A percentile compares a stretch with the other conserved stretches of the same genome.
Conservation (phyloP, 768 basidiomycete species). For the Guyanaporus albipodus region DNA sequence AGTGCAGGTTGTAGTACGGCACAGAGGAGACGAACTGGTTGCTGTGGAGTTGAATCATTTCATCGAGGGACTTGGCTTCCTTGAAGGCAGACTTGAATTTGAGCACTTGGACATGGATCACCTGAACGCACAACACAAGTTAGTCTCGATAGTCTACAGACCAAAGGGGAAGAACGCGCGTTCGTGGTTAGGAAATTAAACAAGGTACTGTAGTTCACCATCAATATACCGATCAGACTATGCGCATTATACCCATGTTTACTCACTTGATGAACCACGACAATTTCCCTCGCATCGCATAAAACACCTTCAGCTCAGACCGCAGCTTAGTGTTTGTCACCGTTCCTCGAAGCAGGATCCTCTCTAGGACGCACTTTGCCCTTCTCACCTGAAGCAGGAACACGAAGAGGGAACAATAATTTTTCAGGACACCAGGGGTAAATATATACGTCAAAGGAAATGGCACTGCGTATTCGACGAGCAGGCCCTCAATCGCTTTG, state of each 20-base stretch:
- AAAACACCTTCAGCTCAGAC: slow-evolving; percentile 63
- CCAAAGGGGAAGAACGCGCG: slow-evolving; percentile 36
- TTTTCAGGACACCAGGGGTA: slow-evolving; percentile 48
- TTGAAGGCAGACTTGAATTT: slow-evolving; percentile 56
- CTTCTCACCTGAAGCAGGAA: slow-evolving; percentile 71
- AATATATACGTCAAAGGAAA: slow-evolving; percentile 82
- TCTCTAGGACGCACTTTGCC: slow-evolving; percentile 67
- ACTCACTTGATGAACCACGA: slow-evolving; percentile 86
- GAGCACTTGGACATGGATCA: slow-evolving; percentile 59
- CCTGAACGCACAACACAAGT: slow-evolving; percentile 37
- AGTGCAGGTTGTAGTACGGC: neutral
- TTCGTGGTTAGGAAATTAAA: slow-evolving; percentile 72
- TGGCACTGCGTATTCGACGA: slow-evolving; percentile 76
- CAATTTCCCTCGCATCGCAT: slow-evolving; percentile 69
- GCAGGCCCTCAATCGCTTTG: slow-evolving; percentile 59
- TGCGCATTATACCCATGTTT: no score
- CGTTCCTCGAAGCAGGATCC: slow-evolving; percentile 61
- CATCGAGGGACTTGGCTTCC: slow-evolving; percentile 62
- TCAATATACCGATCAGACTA: slow-evolving; percentile 2
- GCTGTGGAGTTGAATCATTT: slow-evolving; percentile 67
- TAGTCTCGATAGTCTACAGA: neutral
- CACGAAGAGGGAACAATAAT: slow-evolving; percentile 64
- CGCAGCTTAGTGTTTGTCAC: slow-evolving; percentile 31
- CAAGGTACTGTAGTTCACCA: slow-evolving; percentile 43
- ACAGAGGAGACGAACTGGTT: slow-evolving; percentile 51